phyloP scores from a whole-genome alignment of 768 basidiomycete species.

The Floccularia luteovirens region DNA sequence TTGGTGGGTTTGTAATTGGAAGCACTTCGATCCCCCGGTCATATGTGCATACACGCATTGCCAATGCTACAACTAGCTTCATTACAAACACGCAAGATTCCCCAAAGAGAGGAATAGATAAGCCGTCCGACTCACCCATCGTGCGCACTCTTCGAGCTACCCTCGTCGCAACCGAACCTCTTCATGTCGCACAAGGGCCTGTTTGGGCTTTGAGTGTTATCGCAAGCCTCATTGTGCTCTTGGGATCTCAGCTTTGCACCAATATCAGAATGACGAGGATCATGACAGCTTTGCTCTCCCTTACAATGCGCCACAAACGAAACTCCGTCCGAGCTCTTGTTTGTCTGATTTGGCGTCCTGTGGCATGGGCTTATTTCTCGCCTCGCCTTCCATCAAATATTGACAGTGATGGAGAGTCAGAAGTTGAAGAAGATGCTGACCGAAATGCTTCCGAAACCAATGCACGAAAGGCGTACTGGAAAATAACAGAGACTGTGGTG shows the following conservation, averaged over 20 bases:
- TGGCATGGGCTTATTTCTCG: constrained; percentile 61
- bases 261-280: constrained; percentile 34
- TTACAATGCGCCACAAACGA: constrained; percentile 56
- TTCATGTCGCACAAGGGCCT: constrained; percentile 64
- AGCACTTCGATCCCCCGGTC: constrained; percentile 39
- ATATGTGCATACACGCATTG: constrained; percentile 43
- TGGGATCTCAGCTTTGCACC: constrained; percentile 46
- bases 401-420: constrained; percentile 23
- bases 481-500: constrained; percentile 41
- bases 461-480: constrained; percentile 32
- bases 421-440: constrained; percentile 10
- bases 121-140: constrained; percentile 41
- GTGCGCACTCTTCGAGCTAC: constrained; percentile 63
- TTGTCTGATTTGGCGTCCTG: constrained; percentile 56
- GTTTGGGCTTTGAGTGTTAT: constrained; percentile 71
- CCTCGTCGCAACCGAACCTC: constrained; percentile 43
- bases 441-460: constrained; percentile 4
- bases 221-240: constrained; percentile 56
- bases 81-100: constrained; percentile 34
- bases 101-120: constrained; percentile 27
- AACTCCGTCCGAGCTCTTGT: constrained; percentile 56
- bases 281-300: constrained; percentile 40
- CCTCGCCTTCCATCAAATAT: constrained; percentile 27
- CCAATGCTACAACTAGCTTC: constrained; percentile 37
- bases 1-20: constrained; percentile 60